Percentiles rank a stretch among this genome's conserved stretches.
phyloP scores from a whole-genome alignment of 1,139 yeast species.

The Eremothecium gossypii region DNA sequence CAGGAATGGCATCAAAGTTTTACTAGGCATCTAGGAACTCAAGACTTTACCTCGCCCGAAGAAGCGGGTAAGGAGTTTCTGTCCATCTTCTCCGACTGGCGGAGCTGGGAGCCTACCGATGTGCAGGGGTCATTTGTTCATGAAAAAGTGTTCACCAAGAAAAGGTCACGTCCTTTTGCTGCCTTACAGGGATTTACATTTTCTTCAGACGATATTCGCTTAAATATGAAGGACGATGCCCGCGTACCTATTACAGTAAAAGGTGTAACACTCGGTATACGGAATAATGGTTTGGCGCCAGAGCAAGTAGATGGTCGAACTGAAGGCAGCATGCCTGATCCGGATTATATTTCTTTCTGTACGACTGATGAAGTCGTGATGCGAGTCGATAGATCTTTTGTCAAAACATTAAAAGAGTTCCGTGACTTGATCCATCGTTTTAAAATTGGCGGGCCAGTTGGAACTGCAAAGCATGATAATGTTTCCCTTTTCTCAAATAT shows the following conservation, averaged over 20 bases:
- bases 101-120: conserved; percentile 76
- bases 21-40: conserved; percentile 16
- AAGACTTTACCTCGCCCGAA: conserved; percentile 35
- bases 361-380: too few species aligned
- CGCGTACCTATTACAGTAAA: not conserved
- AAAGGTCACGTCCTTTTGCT: too few species aligned
- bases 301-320: not conserved
- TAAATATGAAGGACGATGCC: not conserved
- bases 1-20: conserved; percentile 35
- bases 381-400: too few species aligned
- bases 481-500: not conserved
- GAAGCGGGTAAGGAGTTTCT: conserved; percentile 49
- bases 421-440: too few species aligned
- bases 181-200: not conserved
- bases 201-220: not conserved
- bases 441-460: not conserved
- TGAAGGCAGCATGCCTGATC: too few species aligned
- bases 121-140: conserved; percentile 50
- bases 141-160: conserved; percentile 31
- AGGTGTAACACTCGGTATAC: not conserved
- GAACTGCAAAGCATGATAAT: not conserved
- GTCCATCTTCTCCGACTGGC: conserved; percentile 65
- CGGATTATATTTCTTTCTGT: too few species aligned
- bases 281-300: not conserved
- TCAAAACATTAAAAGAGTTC: too few species aligned